These are phyloP conservation scores for Blastocrithidia nonstop DNA, from an alignment of 208 protist species.

Conservation along the genomic window DNA sequence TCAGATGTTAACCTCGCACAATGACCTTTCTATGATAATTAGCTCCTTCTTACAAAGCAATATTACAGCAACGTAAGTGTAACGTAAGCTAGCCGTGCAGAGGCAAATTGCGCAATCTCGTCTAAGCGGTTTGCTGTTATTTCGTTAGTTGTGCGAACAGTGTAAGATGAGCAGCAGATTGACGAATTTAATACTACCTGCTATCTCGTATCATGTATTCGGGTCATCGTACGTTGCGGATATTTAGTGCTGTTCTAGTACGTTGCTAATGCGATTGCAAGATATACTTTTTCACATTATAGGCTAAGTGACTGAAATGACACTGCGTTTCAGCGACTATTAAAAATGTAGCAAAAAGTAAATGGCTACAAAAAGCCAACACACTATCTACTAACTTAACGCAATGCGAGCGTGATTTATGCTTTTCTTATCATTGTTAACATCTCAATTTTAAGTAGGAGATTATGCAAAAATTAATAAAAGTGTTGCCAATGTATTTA, in stretches of 20 bases:
- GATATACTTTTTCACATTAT: constrained; percentile 67
- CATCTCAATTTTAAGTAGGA: no score
- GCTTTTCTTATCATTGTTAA: no score
- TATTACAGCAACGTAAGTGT: constrained; percentile 27
- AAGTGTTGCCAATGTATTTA: no score
- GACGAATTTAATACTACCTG: constrained; percentile 43
- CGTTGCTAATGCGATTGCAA: constrained; percentile 59
- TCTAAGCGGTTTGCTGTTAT: constrained; percentile 48
- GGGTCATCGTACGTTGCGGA: constrained; percentile 74
- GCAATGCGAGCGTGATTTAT: no score
- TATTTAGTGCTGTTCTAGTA: constrained; percentile 70
- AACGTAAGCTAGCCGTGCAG: constrained; percentile 29
- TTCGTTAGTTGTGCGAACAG: constrained; percentile 68
- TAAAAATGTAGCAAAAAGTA: no score
- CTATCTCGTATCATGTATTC: constrained; percentile 59
- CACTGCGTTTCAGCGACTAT: no score
- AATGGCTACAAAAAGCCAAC: no score
- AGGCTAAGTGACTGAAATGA: constrained; percentile 9
- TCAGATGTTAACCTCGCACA: constrained; percentile 41
- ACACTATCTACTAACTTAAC: no score
- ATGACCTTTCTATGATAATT: no score
- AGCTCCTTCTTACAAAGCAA: constrained; percentile 63
- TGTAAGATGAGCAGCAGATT: constrained; percentile 26
- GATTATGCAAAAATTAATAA: no score
- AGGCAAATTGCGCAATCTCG: constrained; percentile 51